Percentiles rank a stretch among this genome's conserved stretches.
These are phyloP conservation scores for Aspergillus fumigatus DNA, from an alignment of 2,329 filamentous ascomycete genomes.

Conservation along the genomic window DNA sequence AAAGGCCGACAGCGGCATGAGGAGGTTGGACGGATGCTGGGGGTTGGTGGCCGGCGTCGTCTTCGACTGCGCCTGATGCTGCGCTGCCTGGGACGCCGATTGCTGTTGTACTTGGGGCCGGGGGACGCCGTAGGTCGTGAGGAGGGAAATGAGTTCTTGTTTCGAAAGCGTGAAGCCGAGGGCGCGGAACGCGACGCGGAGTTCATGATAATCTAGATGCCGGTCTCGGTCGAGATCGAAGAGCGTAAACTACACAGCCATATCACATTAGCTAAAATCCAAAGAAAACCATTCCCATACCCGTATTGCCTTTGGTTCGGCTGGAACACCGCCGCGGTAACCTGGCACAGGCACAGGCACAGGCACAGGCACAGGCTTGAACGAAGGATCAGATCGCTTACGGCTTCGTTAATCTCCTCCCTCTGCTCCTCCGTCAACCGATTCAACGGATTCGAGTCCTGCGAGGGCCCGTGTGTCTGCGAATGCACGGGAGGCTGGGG, in stretches of 20 bases:
- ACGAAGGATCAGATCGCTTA: conserved; percentile 42
- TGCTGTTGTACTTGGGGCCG: conserved; percentile 52
- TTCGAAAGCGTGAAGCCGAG: conserved; percentile 91
- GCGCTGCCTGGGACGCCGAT: conserved; percentile 14
- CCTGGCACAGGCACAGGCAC: too few species aligned
- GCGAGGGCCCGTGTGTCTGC: conserved; percentile 42
- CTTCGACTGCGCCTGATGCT: conserved; percentile 39
- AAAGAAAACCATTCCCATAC: background rate
- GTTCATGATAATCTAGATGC: conserved; percentile 95
- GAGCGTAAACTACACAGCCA: conserved; percentile 66
- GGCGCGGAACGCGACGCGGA: conserved; percentile 92
- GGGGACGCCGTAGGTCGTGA: conserved; percentile 75
- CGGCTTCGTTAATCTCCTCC: conserved; percentile 90
- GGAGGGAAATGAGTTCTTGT: conserved; percentile 72
- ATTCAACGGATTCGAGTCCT: conserved; percentile 47
- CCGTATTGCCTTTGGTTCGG: too few species aligned
- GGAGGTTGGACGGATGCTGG: conserved; percentile 60
- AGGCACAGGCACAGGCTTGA: background rate
- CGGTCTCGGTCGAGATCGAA: conserved; percentile 97
- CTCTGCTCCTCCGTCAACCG: conserved; percentile 79
- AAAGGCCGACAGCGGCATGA: conserved; percentile 69
- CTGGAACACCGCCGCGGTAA: too few species aligned
- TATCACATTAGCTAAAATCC: background rate
- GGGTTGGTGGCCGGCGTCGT: conserved; percentile 40
- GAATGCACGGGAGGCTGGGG: conserved; percentile 35